These are phyloP conservation scores for Boletus rubescentipes DNA, from an alignment of 768 basidiomycete species.

Conservation along the genomic window DNA sequence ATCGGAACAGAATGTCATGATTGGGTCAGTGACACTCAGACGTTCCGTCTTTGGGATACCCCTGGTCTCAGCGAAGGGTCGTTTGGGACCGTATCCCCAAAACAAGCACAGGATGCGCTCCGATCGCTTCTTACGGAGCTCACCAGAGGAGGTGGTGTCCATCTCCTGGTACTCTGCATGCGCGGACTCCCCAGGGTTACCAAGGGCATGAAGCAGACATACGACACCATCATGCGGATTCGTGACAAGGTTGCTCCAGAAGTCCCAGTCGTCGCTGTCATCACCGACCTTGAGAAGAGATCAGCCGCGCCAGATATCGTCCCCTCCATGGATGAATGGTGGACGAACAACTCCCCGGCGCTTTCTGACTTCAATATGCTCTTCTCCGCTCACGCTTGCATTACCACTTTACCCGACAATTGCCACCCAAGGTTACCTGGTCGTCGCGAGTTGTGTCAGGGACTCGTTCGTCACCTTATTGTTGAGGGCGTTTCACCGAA, in stretches of 20 bases:
- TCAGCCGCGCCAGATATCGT: slow-evolving; percentile 15
- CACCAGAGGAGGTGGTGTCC: slow-evolving; percentile 17
- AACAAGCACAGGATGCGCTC: slow-evolving; percentile 24
- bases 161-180: slow-evolving; percentile 29
- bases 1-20: slow-evolving; percentile 19
- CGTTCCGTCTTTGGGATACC: slow-evolving; percentile 33
- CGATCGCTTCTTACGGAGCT: slow-evolving; percentile 27
- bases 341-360: slow-evolving; percentile 30
- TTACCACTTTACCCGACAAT: slow-evolving; percentile 20
- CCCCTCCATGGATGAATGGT: slow-evolving; percentile 39
- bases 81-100: slow-evolving; percentile 22
- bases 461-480: slow-evolving; percentile 14
- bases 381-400: slow-evolving; percentile 29
- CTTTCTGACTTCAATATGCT: slow-evolving; percentile 33
- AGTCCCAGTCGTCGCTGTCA: slow-evolving; percentile 25
- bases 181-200: slow-evolving; percentile 27
- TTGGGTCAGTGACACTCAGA: slow-evolving; percentile 13
- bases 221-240: slow-evolving; percentile 21
- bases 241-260: slow-evolving; percentile 18
- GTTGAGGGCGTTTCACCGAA: slow-evolving; percentile 21
- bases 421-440: slow-evolving; percentile 23
- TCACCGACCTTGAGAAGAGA: slow-evolving; percentile 36
- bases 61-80: slow-evolving; percentile 32
- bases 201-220: slow-evolving; percentile 29
- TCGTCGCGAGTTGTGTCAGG: slow-evolving; percentile 18